Conservation (phyloP, 2,329 filamentous ascomycete species). For the Verticillium longisporum region DNA sequence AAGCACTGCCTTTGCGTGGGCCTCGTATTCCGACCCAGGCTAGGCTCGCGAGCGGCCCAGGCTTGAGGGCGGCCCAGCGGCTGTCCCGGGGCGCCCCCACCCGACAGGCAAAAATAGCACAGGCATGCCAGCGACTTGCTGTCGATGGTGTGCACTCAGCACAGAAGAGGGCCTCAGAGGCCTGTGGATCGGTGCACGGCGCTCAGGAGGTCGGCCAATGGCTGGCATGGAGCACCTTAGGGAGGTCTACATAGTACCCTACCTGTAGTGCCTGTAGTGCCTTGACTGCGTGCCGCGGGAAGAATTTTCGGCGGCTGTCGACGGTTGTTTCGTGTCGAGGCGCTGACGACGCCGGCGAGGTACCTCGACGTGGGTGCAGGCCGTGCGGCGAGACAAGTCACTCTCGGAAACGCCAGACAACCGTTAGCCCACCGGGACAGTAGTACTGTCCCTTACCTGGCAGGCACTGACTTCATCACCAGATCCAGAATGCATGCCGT, state of each 20-base stretch:
- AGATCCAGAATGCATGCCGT: background rate
- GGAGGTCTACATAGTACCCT: too few relatives aligned
- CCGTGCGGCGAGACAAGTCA: background rate
- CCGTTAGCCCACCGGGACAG: background rate
- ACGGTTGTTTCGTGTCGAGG: background rate
- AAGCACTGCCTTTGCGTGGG: background rate
- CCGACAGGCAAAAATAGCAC: background rate
- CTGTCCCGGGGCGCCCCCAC: background rate
- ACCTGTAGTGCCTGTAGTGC: too few relatives aligned
- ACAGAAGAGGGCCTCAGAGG: background rate
- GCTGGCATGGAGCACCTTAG: too few relatives aligned
- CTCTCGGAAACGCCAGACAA: background rate
- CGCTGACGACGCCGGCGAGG: background rate
- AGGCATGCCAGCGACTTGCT: background rate
- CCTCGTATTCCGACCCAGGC: background rate
- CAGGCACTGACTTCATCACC: background rate
- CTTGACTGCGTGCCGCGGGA: background rate
- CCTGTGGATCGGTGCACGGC: too few relatives aligned
- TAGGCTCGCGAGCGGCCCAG: too few relatives aligned
- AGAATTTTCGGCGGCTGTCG: background rate
- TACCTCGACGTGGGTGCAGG: background rate
- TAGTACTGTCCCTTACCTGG: background rate
- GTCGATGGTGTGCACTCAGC: background rate
- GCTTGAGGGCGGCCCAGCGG: background rate
- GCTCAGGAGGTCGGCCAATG: too few relatives aligned